Conservation (phyloP, 225 moss, liverwort and hornwort species). For the Bryoerythrophyllum caledonicum region DNA sequence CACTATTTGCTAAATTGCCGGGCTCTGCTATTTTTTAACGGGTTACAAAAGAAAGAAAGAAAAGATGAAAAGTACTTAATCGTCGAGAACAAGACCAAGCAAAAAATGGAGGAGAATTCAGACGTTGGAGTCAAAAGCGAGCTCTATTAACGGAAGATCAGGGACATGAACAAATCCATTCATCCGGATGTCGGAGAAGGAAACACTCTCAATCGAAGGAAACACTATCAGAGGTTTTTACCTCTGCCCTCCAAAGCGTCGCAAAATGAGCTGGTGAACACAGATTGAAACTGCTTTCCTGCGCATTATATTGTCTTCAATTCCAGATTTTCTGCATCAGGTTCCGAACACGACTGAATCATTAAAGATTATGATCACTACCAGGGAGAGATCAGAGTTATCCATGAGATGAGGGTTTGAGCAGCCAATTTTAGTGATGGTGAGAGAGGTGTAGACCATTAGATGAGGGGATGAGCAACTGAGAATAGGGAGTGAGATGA, state of each 20-base stretch:
- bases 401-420: too few species aligned
- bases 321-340: constrained; percentile 15
- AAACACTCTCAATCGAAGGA: neutral
- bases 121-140: neutral
- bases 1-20: too few species aligned
- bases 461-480: too few species aligned
- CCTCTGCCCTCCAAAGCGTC: neutral
- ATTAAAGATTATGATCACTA: neutral
- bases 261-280: neutral
- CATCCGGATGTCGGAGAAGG: neutral
- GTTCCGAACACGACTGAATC: neutral
- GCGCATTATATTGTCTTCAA: neutral
- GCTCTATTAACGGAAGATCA: neutral
- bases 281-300: neutral
- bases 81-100: neutral
- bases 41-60: neutral
- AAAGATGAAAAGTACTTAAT: neutral
- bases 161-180: neutral
- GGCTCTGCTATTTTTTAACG: too few species aligned
- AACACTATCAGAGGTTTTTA: constrained; percentile 3
- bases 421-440: too few species aligned
- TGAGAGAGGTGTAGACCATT: too few species aligned
- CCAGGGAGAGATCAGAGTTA: neutral
- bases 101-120: neutral
- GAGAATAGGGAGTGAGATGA: too few species aligned